phyloP scores from a whole-genome alignment of 805 yeast species.

The Kazachstania viticola region DNA sequence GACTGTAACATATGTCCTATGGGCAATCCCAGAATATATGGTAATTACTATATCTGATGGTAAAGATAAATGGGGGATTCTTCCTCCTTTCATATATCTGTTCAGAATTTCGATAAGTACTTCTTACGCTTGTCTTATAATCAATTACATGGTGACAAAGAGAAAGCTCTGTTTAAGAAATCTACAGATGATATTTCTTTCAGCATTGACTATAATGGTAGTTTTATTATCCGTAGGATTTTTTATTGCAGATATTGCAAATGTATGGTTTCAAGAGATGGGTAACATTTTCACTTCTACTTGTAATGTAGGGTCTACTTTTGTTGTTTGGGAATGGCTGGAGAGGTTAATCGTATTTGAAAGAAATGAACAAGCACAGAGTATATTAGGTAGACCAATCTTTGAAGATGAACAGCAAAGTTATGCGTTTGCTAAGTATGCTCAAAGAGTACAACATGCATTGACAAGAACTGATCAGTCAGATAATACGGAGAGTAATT shows the following conservation, averaged over 20 bases:
- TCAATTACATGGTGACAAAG: conserved; percentile 43
- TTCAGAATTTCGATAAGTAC: conserved; percentile 61
- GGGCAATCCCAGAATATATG: conserved; percentile 44
- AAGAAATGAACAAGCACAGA: conserved; percentile 51
- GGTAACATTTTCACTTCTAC: conserved; percentile 66
- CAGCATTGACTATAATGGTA: conserved; percentile 42
- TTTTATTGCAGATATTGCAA: conserved; percentile 66
- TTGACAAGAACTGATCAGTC: conserved; percentile 8
- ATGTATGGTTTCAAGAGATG: conserved; percentile 61
- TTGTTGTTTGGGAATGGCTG: conserved; percentile 80
- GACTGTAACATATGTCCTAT: conserved; percentile 47
- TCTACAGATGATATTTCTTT: conserved; percentile 38
- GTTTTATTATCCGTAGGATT: conserved; percentile 54
- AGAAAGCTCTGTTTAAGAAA: conserved; percentile 38
- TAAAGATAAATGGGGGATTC: conserved; percentile 34
- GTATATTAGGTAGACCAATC: conserved; percentile 63
- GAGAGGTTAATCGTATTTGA: conserved; percentile 49
- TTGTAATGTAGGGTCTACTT: conserved; percentile 58
- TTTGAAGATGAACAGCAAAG: conserved; percentile 50
- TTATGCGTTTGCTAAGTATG: conserved; percentile 21
- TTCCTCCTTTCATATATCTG: conserved; percentile 66
- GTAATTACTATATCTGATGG: background rate
- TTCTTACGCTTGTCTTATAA: conserved; percentile 53
- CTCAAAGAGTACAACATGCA: conserved; percentile 19
- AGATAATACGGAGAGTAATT: conserved; percentile 2